These are phyloP conservation scores for Chrysanthemum lavandulifolium DNA, from an alignment of 129 eudicot genomes.

Conservation along the genomic window DNA sequence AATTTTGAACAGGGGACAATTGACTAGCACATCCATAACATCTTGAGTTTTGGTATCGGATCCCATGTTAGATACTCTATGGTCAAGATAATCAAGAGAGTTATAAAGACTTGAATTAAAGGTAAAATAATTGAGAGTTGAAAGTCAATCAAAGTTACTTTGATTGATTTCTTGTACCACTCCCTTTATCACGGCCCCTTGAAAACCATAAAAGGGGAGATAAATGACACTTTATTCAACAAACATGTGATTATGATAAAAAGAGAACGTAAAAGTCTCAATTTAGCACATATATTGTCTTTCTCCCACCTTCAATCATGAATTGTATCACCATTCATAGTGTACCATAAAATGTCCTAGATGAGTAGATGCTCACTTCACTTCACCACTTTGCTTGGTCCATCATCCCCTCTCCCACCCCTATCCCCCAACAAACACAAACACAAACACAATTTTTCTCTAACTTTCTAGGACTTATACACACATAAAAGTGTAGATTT, in stretches of 20 bases:
- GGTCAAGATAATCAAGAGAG: slow-evolving; percentile 3
- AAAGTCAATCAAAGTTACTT: slow-evolving; percentile 24
- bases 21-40: background rate
- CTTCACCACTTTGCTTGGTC: slow-evolving; percentile 28
- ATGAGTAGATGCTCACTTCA: slow-evolving; percentile 23
- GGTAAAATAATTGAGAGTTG: background rate
- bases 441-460: slow-evolving; percentile 9
- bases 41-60: background rate
- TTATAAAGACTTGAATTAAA: slow-evolving; percentile 3
- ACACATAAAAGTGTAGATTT: slow-evolving; percentile 7
- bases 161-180: slow-evolving; percentile 21
- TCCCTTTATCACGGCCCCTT: slow-evolving; percentile 14
- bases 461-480: background rate
- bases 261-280: slow-evolving; percentile 16
- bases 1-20: background rate
- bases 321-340: slow-evolving; percentile 15
- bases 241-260: slow-evolving; percentile 22
- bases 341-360: slow-evolving; percentile 38
- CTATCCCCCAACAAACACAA: background rate
- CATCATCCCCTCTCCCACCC: background rate
- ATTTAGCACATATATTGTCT: slow-evolving; percentile 17
- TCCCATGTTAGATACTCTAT: slow-evolving; percentile 10
- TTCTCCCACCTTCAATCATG: slow-evolving; percentile 21
- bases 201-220: background rate
- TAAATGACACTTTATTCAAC: slow-evolving; percentile 22